Base-by-base conservation (phyloP, 768 basidiomycete genomes). In the Mycena leptocephala region DNA sequence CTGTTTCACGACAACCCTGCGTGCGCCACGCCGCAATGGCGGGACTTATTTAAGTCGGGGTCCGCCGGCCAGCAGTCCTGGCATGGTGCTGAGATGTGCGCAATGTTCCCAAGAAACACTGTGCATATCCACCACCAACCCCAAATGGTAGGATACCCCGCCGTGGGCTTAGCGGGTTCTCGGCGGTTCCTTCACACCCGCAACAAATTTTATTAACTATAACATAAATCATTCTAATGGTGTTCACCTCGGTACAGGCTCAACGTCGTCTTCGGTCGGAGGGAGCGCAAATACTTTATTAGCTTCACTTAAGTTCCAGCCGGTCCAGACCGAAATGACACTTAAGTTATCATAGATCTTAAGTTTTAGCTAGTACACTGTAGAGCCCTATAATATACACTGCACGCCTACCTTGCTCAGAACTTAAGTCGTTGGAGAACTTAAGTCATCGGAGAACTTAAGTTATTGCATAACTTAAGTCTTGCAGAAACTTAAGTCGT, bases 31-130 rank as follows among this genome's bases (percentile, higher is more conserved):
- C 61, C 61, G 61, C 61, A 63, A 63, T n/a, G n/a, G n/a, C n/a
- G n/a, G n/a, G n/a, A n/a, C n/a, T n/a, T n/a, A n/a, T n/a, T n/a
- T n/a, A n/a, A n/a, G n/a, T n/a, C 62, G 41, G 62, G 62, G 39
- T 24, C 62, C 62, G 62, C 62, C 41, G 62, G 62, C 62, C 62
- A 64, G 62, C 62, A 64, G 62, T 64, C 62, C 62, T 64, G 62
- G 62, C 62, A 64, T 28, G 62, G 37, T 43, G 1, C 6, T 43
- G 55, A 14, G 5, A 6, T 18, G 16, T 18, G 3, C 5, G 24
- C 22, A 5, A 22, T 20, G 41, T 26, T 20, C 62, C 62, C 62
- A 64, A 24, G 62, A 64, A 20, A 26, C 28, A 20, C 26, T 11
- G 22, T 20, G 18, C 3, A 18, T 28, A 20, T 2, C 7, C 37